Base-by-base conservation (phyloP, 1,284 basidiomycete species). In the Testicularia cyperi region DNA sequence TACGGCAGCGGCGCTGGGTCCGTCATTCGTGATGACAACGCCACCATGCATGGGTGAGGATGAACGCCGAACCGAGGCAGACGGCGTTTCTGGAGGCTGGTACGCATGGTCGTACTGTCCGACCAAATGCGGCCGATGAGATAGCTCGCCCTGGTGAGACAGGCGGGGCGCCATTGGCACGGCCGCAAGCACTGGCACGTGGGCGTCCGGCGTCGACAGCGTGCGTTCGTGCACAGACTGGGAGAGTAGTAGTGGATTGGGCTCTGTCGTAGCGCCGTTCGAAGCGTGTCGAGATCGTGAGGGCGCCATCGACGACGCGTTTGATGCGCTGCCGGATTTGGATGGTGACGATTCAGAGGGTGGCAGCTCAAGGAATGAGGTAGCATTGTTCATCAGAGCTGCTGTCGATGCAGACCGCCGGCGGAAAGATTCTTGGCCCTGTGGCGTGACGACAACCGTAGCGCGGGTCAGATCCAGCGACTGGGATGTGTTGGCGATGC, bases 341-440 rank as follows among this genome's bases (percentile, higher is more conserved):
- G 3, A n/a, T 4, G 24, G 20, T 12, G 39, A 24, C 2, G 31
- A 21, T 9, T 35, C 38, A 7, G 38, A 12, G 8, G 42, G 19
- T 2, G 34, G 37, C 16, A 47, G 27, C 15, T 51, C 51, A 26
- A 56, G 19, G 31, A 62, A 56, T 27, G 18, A 20, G 14, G 52
- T 31, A 27, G 47, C 24, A 18, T 52, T 62, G 28, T 62, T 38
- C 58, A 56, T 56, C 44, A 56, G 30, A 24, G 58, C 58, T 26
- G 56, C 56, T 22, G 56, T 60, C 13, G 56, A 60, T 18, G 56
- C 56, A 13, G 56, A 60, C 18, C 56, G 49, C 23, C 22, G 38
- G 40, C 56, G 56, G 46, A 60, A 60, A 6, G 55, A 53, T 13
- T 29, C 54, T 8, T 19, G 20, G 20, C 28, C 28, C 14, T 27